Conservation (phyloP, 805 yeast species). For the Ogataea degrootiae region DNA sequence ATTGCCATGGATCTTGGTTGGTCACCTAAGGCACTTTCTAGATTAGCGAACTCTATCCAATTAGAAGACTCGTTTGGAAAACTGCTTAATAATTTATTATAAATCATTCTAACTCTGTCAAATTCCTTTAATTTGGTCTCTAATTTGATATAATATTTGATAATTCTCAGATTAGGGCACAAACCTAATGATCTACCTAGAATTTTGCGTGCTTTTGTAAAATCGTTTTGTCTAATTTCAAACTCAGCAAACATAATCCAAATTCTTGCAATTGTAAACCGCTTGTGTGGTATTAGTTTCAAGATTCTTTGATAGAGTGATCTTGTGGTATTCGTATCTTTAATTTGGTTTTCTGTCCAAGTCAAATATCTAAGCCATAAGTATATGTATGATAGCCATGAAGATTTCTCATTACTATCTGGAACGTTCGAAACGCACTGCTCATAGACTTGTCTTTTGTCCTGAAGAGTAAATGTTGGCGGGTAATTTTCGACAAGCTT, state of each 20-base stretch:
- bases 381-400: slow-evolving; percentile 68
- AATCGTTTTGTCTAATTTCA: slow-evolving; percentile 57
- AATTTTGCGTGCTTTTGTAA: slow-evolving; percentile 56
- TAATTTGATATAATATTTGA: slow-evolving; percentile 58
- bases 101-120: slow-evolving; percentile 72
- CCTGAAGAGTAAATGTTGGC: slow-evolving; percentile 20
- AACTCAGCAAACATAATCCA: slow-evolving; percentile 74
- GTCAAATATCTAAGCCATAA: slow-evolving; percentile 66
- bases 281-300: slow-evolving; percentile 48
- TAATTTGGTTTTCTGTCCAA: slow-evolving; percentile 48
- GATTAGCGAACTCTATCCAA: slow-evolving; percentile 62
- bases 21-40: slow-evolving; percentile 69
- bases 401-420: slow-evolving; percentile 19
- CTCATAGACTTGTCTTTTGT: slow-evolving; percentile 35
- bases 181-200: slow-evolving; percentile 71
- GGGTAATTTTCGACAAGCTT: slow-evolving; percentile 42
- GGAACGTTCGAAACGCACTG: slow-evolving; percentile 42
- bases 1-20: slow-evolving; percentile 61
- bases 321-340: slow-evolving; percentile 44
- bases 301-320: slow-evolving; percentile 46
- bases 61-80: slow-evolving; percentile 37
- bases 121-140: slow-evolving; percentile 71
- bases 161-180: slow-evolving; percentile 55
- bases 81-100: slow-evolving; percentile 57
- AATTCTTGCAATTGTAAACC: slow-evolving; percentile 62